Evolutionary conservation across 768 basidiomycete genomes (phyloP).

Genomic region (Leccinum variicolor): DNA sequence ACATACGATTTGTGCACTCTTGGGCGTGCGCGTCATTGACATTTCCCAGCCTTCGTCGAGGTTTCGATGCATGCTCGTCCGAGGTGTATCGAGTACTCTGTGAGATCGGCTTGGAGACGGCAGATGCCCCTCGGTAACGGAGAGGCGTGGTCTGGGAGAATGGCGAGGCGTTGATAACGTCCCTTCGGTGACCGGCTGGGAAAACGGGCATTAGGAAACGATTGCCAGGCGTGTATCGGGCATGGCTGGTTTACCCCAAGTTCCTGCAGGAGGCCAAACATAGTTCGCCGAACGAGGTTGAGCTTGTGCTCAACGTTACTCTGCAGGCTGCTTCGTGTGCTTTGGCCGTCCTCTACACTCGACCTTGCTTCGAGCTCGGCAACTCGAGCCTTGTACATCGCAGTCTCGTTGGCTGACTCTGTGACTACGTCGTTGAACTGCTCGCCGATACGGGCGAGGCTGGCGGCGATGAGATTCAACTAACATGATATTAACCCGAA

Average conservation of each 20-base stretch:
- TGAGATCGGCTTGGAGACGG: constrained; percentile 7
- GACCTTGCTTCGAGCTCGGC: constrained; percentile 36
- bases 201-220: constrained; percentile 2
- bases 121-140: neutral
- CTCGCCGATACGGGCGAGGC: constrained; percentile 28
- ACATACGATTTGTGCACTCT: constrained; percentile 28
- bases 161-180: constrained; percentile 4
- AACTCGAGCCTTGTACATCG: constrained; percentile 25
- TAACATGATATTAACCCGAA: constrained; percentile 2
- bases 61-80: neutral
- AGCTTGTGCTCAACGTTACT: constrained; percentile 32
- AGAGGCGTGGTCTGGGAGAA: constrained; percentile 8
- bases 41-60: constrained; percentile 37
- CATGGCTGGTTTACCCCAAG: constrained; percentile 31
- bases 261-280: constrained; percentile 42
- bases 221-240: neutral
- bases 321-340: constrained; percentile 31
- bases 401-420: constrained; percentile 23
- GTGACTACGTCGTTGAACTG: constrained; percentile 25
- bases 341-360: constrained; percentile 24
- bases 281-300: constrained; percentile 36
- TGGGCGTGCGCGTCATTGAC: constrained; percentile 39
- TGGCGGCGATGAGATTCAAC: constrained; percentile 27
- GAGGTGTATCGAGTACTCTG: constrained; percentile 7
- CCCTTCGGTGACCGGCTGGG: constrained; percentile 21